phyloP scores from a whole-genome alignment of 1,284 basidiomycete genomes.

The Athelia psychrophila region DNA sequence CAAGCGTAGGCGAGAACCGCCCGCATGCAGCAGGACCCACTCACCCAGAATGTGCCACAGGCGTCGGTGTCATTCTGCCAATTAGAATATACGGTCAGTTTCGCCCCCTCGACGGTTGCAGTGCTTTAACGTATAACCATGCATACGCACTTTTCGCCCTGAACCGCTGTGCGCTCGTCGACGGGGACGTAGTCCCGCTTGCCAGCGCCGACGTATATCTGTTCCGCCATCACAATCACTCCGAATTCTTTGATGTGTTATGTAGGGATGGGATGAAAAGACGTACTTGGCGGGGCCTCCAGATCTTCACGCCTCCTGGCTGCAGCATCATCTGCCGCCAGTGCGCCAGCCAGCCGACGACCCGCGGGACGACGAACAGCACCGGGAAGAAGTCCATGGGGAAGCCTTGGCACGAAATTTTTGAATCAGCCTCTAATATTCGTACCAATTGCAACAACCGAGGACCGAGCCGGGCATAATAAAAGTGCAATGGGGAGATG shows the following conservation, averaged over 20 bases:
- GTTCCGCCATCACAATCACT: slow-evolving; percentile 4
- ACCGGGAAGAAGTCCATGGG: slow-evolving; percentile 91
- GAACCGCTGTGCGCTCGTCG: slow-evolving; percentile 53
- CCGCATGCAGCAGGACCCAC: slow-evolving; percentile 24
- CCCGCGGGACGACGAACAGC: slow-evolving; percentile 84
- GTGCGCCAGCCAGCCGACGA: slow-evolving; percentile 88
- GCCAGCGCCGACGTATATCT: slow-evolving; percentile 75
- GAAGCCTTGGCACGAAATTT: slow-evolving; percentile 70
- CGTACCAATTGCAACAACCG: too few species aligned
- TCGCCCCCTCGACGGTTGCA: too few species aligned
- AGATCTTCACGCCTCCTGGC: slow-evolving; percentile 85
- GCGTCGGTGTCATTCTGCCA: slow-evolving; percentile 47
- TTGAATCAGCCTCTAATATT: neutral
- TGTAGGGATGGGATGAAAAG: slow-evolving; percentile 4
- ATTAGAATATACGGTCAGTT: too few species aligned
- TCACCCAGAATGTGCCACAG: slow-evolving; percentile 76
- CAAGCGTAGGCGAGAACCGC: slow-evolving; percentile 7
- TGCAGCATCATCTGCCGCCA: slow-evolving; percentile 92
- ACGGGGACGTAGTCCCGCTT: slow-evolving; percentile 73
- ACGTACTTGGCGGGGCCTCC: slow-evolving; percentile 79
- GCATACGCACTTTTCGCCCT: slow-evolving; percentile 40
- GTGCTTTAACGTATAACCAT: neutral
- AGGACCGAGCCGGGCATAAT: too few species aligned
- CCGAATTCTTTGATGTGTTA: slow-evolving; percentile 1
- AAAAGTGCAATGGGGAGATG: too few species aligned